A percentile compares a stretch with the other conserved stretches of the same genome.
Conservation (phyloP, 495 filamentous ascomycete species). For the Glonium stellatum region DNA sequence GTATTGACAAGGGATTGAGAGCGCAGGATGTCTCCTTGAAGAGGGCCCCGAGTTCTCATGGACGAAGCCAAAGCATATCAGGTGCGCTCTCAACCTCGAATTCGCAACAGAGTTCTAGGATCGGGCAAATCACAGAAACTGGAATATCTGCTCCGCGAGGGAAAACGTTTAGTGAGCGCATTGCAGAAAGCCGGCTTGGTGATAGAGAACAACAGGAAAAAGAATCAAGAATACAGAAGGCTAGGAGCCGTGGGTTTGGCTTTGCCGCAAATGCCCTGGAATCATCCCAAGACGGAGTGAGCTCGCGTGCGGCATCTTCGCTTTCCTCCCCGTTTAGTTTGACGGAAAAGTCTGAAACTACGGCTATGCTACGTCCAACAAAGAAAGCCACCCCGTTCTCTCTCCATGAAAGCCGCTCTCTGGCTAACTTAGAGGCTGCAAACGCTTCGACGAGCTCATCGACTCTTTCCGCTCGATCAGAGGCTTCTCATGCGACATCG, state of each 20-base stretch:
- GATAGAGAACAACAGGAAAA: constrained; percentile 53
- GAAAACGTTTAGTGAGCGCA: constrained; percentile 78
- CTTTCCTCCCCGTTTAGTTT: constrained; percentile 26
- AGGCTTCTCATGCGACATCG: constrained; percentile 11
- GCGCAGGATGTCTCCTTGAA: constrained; percentile 81
- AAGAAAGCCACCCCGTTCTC: neutral
- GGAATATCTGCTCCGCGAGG: constrained; percentile 32
- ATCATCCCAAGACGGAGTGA: constrained; percentile 5
- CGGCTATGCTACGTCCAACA: neutral
- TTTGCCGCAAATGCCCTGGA: constrained; percentile 55
- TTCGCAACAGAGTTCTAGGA: neutral
- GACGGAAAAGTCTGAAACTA: constrained; percentile 25
- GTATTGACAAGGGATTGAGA: constrained; percentile 82
- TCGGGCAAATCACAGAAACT: constrained; percentile 6
- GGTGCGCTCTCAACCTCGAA: constrained; percentile 13
- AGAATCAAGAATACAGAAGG: constrained; percentile 46
- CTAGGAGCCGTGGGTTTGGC: constrained; percentile 65
- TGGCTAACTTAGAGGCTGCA: constrained; percentile 5
- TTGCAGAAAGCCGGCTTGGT: constrained; percentile 56
- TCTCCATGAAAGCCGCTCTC: constrained; percentile 15
- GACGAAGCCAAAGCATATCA: neutral
- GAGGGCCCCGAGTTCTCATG: constrained; percentile 50
- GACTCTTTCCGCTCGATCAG: constrained; percentile 19
- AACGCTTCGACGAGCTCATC: constrained; percentile 6
- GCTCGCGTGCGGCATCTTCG: constrained; percentile 9